These are phyloP conservation scores for Cercis canadensis DNA, from an alignment of 306 rosid species.

Conservation along the genomic window DNA sequence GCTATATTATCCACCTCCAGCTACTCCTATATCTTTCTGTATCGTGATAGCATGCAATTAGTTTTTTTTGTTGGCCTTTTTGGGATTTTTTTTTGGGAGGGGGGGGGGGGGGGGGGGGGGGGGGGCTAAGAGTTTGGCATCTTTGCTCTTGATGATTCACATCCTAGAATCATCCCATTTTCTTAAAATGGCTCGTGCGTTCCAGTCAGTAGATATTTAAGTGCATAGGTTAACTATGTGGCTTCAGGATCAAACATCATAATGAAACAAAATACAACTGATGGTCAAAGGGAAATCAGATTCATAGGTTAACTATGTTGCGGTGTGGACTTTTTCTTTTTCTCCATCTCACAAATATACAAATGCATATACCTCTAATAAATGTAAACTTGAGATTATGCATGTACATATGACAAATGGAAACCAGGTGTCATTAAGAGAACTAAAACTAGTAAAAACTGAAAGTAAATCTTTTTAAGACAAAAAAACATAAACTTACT, in stretches of 20 bases:
- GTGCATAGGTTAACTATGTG: background rate
- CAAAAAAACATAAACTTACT: constrained; percentile 57
- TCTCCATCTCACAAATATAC: constrained; percentile 13
- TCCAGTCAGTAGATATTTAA: background rate
- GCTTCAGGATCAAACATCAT: constrained; percentile 13
- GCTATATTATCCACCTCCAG: background rate
- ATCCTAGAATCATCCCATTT: too few relatives aligned
- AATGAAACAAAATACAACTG: constrained; percentile 14
- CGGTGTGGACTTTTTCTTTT: background rate
- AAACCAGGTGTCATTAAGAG: constrained; percentile 29
- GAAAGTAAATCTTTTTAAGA: background rate
- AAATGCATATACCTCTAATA: background rate
- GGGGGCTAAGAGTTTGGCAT: too few relatives aligned
- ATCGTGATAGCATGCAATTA: too few relatives aligned
- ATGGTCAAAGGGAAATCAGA: constrained; percentile 4
- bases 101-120: too few relatives aligned
- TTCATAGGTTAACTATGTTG: background rate
- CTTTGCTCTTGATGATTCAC: too few relatives aligned
- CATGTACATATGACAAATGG: constrained; percentile 17
- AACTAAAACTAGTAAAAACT: constrained; percentile 21
- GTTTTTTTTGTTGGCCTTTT: too few relatives aligned
- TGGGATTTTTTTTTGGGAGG: too few relatives aligned
- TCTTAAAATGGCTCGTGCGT: too few relatives aligned
- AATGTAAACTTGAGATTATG: constrained; percentile 2
- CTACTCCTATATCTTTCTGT: too few relatives aligned